These are phyloP conservation scores for Talaromyces sp. DNA, from an alignment of 2,329 filamentous ascomycete species.

Conservation along the genomic window DNA sequence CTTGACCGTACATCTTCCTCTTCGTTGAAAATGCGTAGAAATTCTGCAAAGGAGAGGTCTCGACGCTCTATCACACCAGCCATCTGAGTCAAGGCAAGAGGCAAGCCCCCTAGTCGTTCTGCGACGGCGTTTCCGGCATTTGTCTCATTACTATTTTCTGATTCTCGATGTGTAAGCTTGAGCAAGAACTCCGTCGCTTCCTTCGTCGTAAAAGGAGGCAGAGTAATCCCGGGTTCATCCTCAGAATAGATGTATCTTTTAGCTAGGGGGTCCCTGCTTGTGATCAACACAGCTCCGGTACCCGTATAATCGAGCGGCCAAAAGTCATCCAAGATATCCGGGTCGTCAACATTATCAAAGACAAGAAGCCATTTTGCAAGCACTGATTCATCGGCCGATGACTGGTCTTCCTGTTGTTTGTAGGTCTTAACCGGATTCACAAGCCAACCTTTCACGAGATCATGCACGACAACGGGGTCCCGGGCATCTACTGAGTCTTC, in stretches of 20 bases:
- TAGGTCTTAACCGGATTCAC: constrained; percentile 1
- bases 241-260: constrained; percentile 2
- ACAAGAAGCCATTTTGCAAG: background rate
- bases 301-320: background rate
- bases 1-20: background rate
- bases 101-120: background rate
- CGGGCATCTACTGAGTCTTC: background rate
- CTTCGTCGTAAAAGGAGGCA: background rate
- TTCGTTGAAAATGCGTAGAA: background rate
- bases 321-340: background rate
- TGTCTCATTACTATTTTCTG: background rate
- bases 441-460: background rate
- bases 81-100: constrained; percentile 9
- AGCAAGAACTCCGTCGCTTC: background rate
- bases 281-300: background rate
- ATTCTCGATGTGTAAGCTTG: background rate
- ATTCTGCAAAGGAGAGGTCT: constrained; percentile 4
- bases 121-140: background rate
- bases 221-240: background rate
- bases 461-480: background rate
- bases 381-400: background rate
- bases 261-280: background rate
- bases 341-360: constrained; percentile 2
- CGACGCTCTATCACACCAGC: constrained; percentile 3
- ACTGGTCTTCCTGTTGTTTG: background rate